phyloP scores from a whole-genome alignment of 805 yeast genomes.

The Candida verbasci region DNA sequence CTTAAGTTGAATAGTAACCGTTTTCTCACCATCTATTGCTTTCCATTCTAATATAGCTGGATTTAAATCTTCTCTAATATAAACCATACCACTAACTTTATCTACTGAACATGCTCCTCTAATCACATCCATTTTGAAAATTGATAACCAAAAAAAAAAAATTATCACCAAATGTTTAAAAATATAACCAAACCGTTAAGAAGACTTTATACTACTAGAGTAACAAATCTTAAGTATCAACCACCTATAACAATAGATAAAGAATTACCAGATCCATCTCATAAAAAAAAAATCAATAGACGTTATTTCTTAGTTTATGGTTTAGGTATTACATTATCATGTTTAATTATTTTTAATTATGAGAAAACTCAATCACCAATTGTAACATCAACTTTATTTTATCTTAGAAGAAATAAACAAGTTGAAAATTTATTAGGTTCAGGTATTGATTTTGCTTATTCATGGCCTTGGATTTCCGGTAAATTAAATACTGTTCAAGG shows the following conservation, averaged over 20 bases:
- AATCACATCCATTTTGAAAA: conserved; percentile 18
- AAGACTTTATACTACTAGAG: not conserved
- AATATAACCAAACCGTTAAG: not conserved
- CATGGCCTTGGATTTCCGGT: conserved; percentile 90
- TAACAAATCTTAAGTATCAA: not conserved
- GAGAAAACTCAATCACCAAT: conserved; percentile 90
- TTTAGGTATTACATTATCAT: conserved; percentile 34
- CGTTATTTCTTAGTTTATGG: conserved; percentile 47
- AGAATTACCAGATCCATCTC: conserved; percentile 77
- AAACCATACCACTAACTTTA: conserved; percentile 38
- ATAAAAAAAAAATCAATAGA: conserved; percentile 48
- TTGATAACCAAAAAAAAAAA: not conserved
- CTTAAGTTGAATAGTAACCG: conserved; percentile 31
- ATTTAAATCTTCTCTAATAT: conserved; percentile 37
- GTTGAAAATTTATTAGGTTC: conserved; percentile 68
- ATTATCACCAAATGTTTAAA: conserved; percentile 2
- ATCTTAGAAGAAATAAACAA: conserved; percentile 67
- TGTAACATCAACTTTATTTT: conserved; percentile 80
- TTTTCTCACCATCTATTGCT: conserved; percentile 36
- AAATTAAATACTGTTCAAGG: conserved; percentile 81
- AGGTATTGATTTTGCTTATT: conserved; percentile 65
- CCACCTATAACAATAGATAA: conserved; percentile 49
- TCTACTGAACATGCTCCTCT: conserved; percentile 41
- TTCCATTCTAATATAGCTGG: conserved; percentile 41
- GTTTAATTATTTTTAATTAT: conserved; percentile 74